These are phyloP conservation scores for Gracilaria caudata DNA, from an alignment of 23 red algal genomes.

Conservation along the genomic window DNA sequence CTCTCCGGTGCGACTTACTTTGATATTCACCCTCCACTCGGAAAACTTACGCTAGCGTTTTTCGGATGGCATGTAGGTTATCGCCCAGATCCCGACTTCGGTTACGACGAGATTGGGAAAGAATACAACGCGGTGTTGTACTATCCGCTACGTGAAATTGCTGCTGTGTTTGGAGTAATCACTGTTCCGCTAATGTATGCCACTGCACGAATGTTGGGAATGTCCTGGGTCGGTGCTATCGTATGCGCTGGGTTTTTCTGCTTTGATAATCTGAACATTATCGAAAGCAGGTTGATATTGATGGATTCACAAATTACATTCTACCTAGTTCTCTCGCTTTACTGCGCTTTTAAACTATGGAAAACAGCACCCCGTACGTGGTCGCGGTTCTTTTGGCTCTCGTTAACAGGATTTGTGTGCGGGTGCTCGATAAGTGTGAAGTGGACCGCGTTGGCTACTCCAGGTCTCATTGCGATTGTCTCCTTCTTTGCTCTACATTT, in stretches of 20 bases:
- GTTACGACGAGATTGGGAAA: conserved; percentile 82
- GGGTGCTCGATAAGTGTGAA: conserved; percentile 91
- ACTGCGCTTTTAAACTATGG: conserved; percentile 86
- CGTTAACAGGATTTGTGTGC: conserved; percentile 68
- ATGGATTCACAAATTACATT: conserved; percentile 94
- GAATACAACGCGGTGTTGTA: conserved; percentile 73
- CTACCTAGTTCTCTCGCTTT: conserved; percentile 80
- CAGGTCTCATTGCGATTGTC: conserved; percentile 82
- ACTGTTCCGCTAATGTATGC: conserved; percentile 87
- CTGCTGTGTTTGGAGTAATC: conserved; percentile 86
- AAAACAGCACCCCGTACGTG: conserved; percentile 53
- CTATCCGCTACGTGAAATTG: conserved; percentile 76
- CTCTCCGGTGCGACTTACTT: conserved; percentile 87
- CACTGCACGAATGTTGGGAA: conserved; percentile 64
- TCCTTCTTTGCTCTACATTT: conserved; percentile 88
- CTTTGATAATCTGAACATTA: conserved; percentile 79
- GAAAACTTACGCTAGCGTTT: conserved; percentile 88
- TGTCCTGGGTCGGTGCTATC: conserved; percentile 63
- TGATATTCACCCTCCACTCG: conserved; percentile 99
- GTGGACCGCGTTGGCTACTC: conserved; percentile 92
- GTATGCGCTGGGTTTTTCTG: conserved; percentile 77
- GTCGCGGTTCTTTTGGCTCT: conserved; percentile 69
- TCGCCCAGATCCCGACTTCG: conserved; percentile 64
- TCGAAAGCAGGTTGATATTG: conserved; percentile 91
- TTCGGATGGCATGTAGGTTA: conserved; percentile 75